Base-by-base conservation (phyloP, 2,329 filamentous ascomycete species). In the Hypoxylon sp. region DNA sequence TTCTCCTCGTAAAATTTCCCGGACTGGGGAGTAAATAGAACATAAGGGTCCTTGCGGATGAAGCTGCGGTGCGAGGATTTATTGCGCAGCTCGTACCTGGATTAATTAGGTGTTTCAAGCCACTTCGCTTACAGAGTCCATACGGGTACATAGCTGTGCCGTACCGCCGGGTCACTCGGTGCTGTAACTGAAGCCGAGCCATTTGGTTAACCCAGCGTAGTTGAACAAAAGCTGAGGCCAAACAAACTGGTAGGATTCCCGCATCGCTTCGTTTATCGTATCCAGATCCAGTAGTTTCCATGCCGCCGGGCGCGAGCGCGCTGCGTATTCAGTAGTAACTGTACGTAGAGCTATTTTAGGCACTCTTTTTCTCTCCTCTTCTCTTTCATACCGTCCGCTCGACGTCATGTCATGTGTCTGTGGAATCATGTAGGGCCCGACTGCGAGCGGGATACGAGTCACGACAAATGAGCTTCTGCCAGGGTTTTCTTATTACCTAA, bases 341-440 rank as follows among this genome's bases (percentile, higher is more conserved):
- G n/a, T n/a, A 38, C 45, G 4, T 50, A 11, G 22, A 9, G 24
- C 45, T 58, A 44, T 49, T 42, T 38, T 46, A 16, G 24, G 44
- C 11, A 33, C 30, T n/a, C n/a, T 11, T 33, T 12, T 12, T 12
- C 30, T 33, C 12, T 33, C 30, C 20, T 45, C 40, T 22, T 46
- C 44, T 18, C 32, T 36, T 20, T 30, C 46, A 33, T 51, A 28
- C 38, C 45, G 45, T 33, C 22, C 22, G 12, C 28, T 28, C 49
- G 48, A 62, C 60, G 60, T 62, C 60, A 62, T 62, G 22, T 57
- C 60, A 40, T 18, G 26, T 48, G 46, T 46, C 32, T 42, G n/a
- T 24, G 49, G 51, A 30, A 42, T 53, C 33, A 53, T 53, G 51
- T 44, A 44, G 16, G 36, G 36, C 36, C 36, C 16, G 9, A 9